Evolutionary conservation across 1,139 yeast genomes (phyloP).

Genomic region (Blastobotrys malaysiensis): DNA sequence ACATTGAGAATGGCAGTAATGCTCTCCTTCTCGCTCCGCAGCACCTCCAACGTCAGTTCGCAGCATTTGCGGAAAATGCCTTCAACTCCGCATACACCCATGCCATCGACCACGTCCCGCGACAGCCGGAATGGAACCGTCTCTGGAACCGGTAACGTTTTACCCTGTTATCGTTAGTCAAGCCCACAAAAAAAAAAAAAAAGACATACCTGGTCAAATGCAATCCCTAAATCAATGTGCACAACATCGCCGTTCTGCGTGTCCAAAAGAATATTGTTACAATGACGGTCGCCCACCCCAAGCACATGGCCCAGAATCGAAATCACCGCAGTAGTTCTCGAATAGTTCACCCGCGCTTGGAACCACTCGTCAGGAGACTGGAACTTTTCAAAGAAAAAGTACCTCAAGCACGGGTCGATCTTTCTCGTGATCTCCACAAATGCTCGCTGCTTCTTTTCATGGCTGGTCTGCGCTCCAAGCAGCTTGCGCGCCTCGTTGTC

Average conservation of each 20-base stretch:
- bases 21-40: conserved; percentile 61
- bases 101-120: conserved; percentile 85
- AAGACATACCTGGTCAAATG: conserved; percentile 55
- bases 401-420: conserved; percentile 61
- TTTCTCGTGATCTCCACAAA: conserved; percentile 47
- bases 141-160: conserved; percentile 78
- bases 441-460: conserved; percentile 43
- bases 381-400: conserved; percentile 68
- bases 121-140: conserved; percentile 90
- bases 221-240: conserved; percentile 93
- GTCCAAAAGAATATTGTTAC: conserved; percentile 85
- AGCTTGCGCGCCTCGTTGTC: conserved; percentile 55
- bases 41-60: conserved; percentile 65
- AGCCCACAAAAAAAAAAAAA: not conserved
- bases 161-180: conserved; percentile 46
- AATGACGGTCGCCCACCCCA: conserved; percentile 94
- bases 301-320: conserved; percentile 83
- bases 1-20: conserved; percentile 82
- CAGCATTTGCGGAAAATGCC: conserved; percentile 72
- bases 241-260: conserved; percentile 78
- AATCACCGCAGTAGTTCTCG: conserved; percentile 75
- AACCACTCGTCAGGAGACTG: conserved; percentile 59
- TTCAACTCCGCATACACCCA: conserved; percentile 76
- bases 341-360: conserved; percentile 55
- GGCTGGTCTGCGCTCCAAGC: conserved; percentile 57